Evolutionary conservation across 2,329 filamentous ascomycete species (phyloP).

Genomic region (Sphaerulina musiva): DNA sequence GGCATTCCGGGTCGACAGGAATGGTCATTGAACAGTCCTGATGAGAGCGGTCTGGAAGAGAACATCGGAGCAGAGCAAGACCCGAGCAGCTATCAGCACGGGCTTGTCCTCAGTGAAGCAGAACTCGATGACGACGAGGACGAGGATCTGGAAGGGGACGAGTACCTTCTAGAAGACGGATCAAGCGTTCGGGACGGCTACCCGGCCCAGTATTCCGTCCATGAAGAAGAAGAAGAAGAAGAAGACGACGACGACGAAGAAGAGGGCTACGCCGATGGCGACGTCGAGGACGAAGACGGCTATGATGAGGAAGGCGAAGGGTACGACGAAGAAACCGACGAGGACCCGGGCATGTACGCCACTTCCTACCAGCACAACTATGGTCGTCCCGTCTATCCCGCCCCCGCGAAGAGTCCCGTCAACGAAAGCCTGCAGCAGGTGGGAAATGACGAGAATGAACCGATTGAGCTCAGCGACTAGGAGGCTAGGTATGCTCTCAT

Average conservation of each 20-base stretch:
- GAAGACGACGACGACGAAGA: constrained; percentile 5
- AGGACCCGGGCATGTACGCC: constrained; percentile 7
- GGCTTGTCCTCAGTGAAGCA: constrained; percentile 10
- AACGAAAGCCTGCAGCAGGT: constrained; percentile 22
- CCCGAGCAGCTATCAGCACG: constrained; percentile 16
- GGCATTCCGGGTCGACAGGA: not conserved
- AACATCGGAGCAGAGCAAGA: constrained; percentile 11
- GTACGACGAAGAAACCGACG: constrained; percentile 12
- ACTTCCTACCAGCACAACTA: constrained; percentile 8
- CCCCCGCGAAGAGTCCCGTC: constrained; percentile 6
- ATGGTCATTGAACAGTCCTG: not conserved
- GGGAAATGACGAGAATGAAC: constrained; percentile 12
- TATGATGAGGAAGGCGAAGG: constrained; percentile 9
- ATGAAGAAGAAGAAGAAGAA: constrained; percentile 7
- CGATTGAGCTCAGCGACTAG: constrained; percentile 23
- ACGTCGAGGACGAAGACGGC: constrained; percentile 8
- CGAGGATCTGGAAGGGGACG: constrained; percentile 17
- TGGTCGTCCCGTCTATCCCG: constrained; percentile 7
- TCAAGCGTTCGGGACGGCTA: not conserved
- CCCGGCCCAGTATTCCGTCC: constrained; percentile 1
- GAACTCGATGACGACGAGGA: constrained; percentile 18
- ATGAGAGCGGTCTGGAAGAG: constrained; percentile 8
- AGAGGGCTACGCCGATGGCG: constrained; percentile 6
- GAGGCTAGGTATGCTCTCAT: not conserved
- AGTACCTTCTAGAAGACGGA: constrained; percentile 8